Evolutionary conservation across 2,329 filamentous ascomycete species (phyloP), one percentile per base, ranked within the genome.

Genomic region (Annulohypoxylon truncatum): DNA sequence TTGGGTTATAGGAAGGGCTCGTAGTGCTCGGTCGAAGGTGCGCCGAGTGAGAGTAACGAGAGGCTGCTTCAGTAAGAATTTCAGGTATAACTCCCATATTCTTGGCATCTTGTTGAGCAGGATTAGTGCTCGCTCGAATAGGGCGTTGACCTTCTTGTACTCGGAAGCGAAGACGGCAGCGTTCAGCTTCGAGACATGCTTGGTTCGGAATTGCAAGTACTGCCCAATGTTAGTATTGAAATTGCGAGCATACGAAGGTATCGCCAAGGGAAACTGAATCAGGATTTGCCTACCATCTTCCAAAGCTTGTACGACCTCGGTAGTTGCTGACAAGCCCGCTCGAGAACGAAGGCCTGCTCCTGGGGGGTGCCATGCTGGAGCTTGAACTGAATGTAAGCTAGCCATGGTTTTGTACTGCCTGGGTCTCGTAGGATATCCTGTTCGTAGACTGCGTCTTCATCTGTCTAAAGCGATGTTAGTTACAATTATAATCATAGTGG

Each of bases 71-170:
- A 95, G 89, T 62, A 99, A 84, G 76, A 99, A 98, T 51, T 87
- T 87, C 67, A 99, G 89, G 78, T 97, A 99, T 89, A 98, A 93
- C 78, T 97, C 94, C 96, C 96, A 99, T 77, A 99, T 96, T 71
- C 89, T 88, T 22, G 96, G 96, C 96, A 99, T 99, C 82, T 99
- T 99, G 82, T 99, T 97, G 67, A 99, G 87, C 40, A 99, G 85
- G 63, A 97, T 92, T 54, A 99, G 83, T 2, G 96, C 94, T 72
- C 93, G 88, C 81, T 99, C 96, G 77, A 97, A 99, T 40, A 98
- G 88, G 57, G 92, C 87, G 78, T 99, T 99, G 77, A 98, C 94
- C 80, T 98, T 99, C 76, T 90, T 87, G 80, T 91, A 98, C 76
- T 99, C 94, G 64, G 87, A 82, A 55, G 89, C 88, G 78, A 92